Base-by-base conservation (phyloP, 495 filamentous ascomycete species). In the Podospora pseudoanserina region DNA sequence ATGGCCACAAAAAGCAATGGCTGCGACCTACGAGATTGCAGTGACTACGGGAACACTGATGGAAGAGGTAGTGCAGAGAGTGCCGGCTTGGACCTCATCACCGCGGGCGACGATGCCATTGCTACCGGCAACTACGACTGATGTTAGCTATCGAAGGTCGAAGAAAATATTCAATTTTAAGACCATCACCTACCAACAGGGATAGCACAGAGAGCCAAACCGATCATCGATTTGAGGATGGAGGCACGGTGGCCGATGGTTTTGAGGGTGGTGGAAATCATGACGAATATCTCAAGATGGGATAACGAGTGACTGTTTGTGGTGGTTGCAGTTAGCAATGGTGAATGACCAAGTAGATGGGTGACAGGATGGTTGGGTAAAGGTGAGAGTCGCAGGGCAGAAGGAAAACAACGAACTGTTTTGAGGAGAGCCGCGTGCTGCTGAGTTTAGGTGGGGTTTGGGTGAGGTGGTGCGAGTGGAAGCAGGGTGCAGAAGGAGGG, bases 231-330 rank as follows among this genome's bases (percentile, higher is more conserved):
- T 27, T 61, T 61, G 23, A 61, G 7, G 5, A 26, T 18, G 23
- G 26, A 26, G 26, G 59, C 59, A 30, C 26, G n/a, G 26, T 16
- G 23, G 59, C 59, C 27, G 5, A 15, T 61, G 19, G 16, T 6
- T 6, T 61, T 61, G 16, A 1, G 20, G 59, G 19, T 28, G n/a
- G 28, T 63, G 30, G 16, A 63, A n/a, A 39, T 63, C 61, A 63
- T 63, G 28, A 39, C 19, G 61, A 63, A 39, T 63, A 63, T 61
- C 32, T 63, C 30, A 44, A 39, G 61, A 49, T 20, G 30, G 13
- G 6, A 5, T 61, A 23, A 61, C 27, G 59, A 28, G 59, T 61
- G 59, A 34, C 59, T 61, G 59, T 61, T 59, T 5, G 30, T 20
- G 27, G 30, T 26, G 59, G 26, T 32, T 61, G 26, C 26, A 32